Evolutionary conservation across 306 rosid species (phyloP), one percentile per base, ranked within the genome.

Genomic region (Castanea sativa): DNA sequence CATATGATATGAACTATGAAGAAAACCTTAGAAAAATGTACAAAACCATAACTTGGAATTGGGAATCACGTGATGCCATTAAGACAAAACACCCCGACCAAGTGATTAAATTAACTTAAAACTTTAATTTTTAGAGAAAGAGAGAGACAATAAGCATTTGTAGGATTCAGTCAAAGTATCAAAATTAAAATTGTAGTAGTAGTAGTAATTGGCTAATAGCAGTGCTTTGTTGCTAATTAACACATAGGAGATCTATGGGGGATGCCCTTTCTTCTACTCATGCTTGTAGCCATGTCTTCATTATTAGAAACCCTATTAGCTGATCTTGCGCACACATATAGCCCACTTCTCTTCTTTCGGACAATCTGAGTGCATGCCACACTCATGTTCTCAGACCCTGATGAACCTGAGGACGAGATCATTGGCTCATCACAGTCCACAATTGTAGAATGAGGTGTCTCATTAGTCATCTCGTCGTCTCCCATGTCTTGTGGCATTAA

Each of bases 1-100:
- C 21, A 55, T 27, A 67, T 55, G 13, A 49, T 33, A 83, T 33
- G 41, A 25, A 30, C 32, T 33, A 83, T 33, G 41, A 25, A 30
- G 20, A 74, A 72, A 68, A 72, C 71, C 58, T 20, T 35, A 59
- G 53, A 30, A 76, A 72, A 73, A 64, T 75, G 85, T 69, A 52
- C 91, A 87, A 79, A 79, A 80, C 93, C 85, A 96, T 81, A 78
- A 89, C 98, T 93, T 80, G 96, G 99, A 96, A 91, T 83, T 93
- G 89, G 96, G 88, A 95, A 87, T 86, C 99, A 95, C 97, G 97
- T 95, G 99, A 91, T 84, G 85, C 89, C 97, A 88, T 91, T 89
- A 86, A 91, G 97, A 93, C 96, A 93, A 96, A 90, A 82, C 83
- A 85, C 77, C 92, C 97, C 98, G 97, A 93, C 98, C 97, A 96